Percentiles rank a stretch among this genome's conserved stretches.
Conservation (phyloP, 768 basidiomycete genomes). For the Trametes punicea region DNA sequence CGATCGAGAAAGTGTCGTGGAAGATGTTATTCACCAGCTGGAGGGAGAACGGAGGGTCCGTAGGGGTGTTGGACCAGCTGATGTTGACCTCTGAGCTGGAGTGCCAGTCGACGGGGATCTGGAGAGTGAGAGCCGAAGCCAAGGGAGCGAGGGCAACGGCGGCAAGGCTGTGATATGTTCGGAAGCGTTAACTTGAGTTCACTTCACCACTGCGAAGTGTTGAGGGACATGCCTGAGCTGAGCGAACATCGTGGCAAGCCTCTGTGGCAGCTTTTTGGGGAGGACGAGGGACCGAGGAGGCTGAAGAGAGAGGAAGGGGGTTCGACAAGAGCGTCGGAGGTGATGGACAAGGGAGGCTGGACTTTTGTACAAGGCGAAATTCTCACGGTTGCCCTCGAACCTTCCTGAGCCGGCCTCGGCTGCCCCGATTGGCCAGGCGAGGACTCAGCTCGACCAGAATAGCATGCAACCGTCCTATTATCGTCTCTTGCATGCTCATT, state of each 20-base stretch:
- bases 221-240: constrained; percentile 41
- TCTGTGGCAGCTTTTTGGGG: constrained; percentile 20
- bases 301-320: not conserved
- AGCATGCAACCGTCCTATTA: constrained; percentile 8
- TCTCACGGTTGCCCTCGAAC: constrained; percentile 16
- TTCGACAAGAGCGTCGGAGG: constrained; percentile 12
- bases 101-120: constrained; percentile 33
- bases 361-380: constrained; percentile 7
- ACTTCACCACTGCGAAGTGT: not conserved
- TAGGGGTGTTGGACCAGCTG: constrained; percentile 40
- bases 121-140: constrained; percentile 40
- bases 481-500: not conserved
- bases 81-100: constrained; percentile 38
- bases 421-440: not conserved
- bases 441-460: constrained; percentile 15
- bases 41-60: constrained; percentile 45
- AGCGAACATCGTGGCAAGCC: constrained; percentile 44
- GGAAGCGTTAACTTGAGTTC: not conserved
- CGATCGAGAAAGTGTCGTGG: constrained; percentile 52
- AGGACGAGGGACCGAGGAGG: constrained; percentile 16
- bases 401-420: constrained; percentile 3
- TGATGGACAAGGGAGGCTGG: constrained; percentile 1
- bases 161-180: constrained; percentile 33
- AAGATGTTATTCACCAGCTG: constrained; percentile 48
- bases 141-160: constrained; percentile 42